Conservation (phyloP, 2,329 filamentous ascomycete genomes). For the Tricladium varicosporioides region DNA sequence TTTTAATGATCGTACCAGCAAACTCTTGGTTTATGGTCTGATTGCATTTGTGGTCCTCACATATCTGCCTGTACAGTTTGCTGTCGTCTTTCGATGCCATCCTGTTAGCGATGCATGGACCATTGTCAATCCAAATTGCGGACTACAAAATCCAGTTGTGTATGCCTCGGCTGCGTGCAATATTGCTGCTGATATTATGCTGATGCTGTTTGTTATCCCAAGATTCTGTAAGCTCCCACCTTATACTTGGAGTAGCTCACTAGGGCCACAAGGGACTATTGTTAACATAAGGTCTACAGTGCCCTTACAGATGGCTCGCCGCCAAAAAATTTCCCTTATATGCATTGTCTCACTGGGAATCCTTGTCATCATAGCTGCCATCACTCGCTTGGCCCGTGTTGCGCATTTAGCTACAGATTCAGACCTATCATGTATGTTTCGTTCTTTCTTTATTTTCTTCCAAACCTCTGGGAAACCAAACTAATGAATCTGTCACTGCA, state of each 20-base stretch:
- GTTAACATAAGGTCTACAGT: slow-evolving; percentile 5
- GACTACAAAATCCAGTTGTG: slow-evolving; percentile 3
- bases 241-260: not conserved
- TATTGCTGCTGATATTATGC: slow-evolving; percentile 15
- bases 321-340: slow-evolving; percentile 18
- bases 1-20: slow-evolving; percentile 9
- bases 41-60: slow-evolving; percentile 5
- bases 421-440: slow-evolving; percentile 16
- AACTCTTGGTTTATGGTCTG: not conserved
- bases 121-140: slow-evolving; percentile 9
- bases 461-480: not conserved
- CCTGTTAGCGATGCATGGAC: slow-evolving; percentile 18
- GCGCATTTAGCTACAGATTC: not conserved
- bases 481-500: not conserved
- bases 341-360: slow-evolving; percentile 17
- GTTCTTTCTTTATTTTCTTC: not conserved
- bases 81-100: slow-evolving; percentile 16
- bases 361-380: slow-evolving; percentile 16
- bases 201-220: slow-evolving; percentile 23
- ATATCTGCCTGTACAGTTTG: slow-evolving; percentile 13
- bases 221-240: slow-evolving; percentile 14
- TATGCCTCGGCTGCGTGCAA: slow-evolving; percentile 13
- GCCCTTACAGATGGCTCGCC: slow-evolving; percentile 14
- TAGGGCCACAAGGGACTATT: not conserved
- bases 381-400: slow-evolving; percentile 10